Percentiles rank a stretch among this genome's conserved stretches.
phyloP scores from a whole-genome alignment of 179 eudicot genomes.

The Carnegiea gigantea region DNA sequence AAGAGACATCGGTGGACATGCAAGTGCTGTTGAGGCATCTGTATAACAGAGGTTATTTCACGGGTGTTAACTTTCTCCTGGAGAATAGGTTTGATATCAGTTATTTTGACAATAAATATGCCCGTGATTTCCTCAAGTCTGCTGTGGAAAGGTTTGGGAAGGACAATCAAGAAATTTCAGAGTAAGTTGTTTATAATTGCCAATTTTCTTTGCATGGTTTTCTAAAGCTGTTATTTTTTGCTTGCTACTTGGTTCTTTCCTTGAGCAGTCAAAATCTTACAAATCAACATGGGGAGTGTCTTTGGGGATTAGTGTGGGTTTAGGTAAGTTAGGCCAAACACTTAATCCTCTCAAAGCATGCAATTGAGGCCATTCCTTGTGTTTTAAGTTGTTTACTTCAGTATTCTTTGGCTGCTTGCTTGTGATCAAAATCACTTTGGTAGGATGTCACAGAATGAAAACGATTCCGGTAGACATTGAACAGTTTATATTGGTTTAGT shows the following conservation, averaged over 20 bases:
- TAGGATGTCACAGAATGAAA: background rate
- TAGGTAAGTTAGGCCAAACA: background rate
- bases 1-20: slow-evolving; percentile 55
- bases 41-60: slow-evolving; percentile 52
- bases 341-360: background rate
- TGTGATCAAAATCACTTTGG: background rate
- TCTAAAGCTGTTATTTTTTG: background rate
- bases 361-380: background rate
- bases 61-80: slow-evolving; percentile 45
- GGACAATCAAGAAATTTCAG: slow-evolving; percentile 52
- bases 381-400: background rate
- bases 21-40: slow-evolving; percentile 40
- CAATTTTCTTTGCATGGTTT: background rate
- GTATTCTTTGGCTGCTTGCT: background rate
- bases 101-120: slow-evolving; percentile 55
- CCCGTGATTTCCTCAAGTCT: slow-evolving; percentile 45
- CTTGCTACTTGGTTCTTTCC: background rate
- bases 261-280: background rate
- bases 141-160: slow-evolving; percentile 61
- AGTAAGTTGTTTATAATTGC: slow-evolving; percentile 36
- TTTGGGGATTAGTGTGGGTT: background rate
- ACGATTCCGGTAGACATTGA: no score
- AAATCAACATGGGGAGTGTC: background rate
- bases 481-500: background rate
- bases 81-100: slow-evolving; percentile 38